Base-by-base conservation (phyloP, 345 rosid species). In the Viola odorata region DNA sequence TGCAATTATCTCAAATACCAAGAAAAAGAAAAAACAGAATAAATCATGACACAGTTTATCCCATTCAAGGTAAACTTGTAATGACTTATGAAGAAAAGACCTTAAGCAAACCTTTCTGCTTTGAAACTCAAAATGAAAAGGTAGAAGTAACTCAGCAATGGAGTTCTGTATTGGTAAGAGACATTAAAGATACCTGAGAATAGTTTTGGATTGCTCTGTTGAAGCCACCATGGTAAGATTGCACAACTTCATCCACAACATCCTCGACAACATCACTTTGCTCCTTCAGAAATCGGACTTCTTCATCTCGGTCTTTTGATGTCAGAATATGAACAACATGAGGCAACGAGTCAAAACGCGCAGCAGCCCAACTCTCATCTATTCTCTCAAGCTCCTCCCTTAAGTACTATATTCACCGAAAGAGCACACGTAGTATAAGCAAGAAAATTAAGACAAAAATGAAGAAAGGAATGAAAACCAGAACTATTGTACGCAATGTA, bases 241-340 rank as follows among this genome's bases (percentile, higher is more conserved):
- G 99, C 45, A 95, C 99, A 53, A 95, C 95, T 82, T 91, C 99
- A 79, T 95, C 97, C n/a, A 95, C 99, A 50, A 95, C 91, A 65
- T 95, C 99, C 89, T 95, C 99, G 38, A 95, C 80, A 55, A 91
- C 85, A 75, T 91, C 96, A 63, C 91, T 85, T 71, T 88, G 95
- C 60, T 95, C 96, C 85, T 80, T 95, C 60, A 95, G 76, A 70
- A 75, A 37, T 67, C 70, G 86, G 68, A 80, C 75, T 60, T 95
- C 97, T 62, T 75, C 83, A 70, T 91, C 96, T 49, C 99, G 95
- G 73, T 95, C 96, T 77, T 80, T 88, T 16, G 99, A 95, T 15
- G 99, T 91, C 77, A 95, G 73, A 65, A 91, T 95, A 63, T 84
- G 95, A 47, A 95, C 98, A 44, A 95, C 98, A 73, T 91, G 96